These are phyloP conservation scores for Vaccinium vitisidaea DNA, from an alignment of 148 eudicot species.

Conservation along the genomic window DNA sequence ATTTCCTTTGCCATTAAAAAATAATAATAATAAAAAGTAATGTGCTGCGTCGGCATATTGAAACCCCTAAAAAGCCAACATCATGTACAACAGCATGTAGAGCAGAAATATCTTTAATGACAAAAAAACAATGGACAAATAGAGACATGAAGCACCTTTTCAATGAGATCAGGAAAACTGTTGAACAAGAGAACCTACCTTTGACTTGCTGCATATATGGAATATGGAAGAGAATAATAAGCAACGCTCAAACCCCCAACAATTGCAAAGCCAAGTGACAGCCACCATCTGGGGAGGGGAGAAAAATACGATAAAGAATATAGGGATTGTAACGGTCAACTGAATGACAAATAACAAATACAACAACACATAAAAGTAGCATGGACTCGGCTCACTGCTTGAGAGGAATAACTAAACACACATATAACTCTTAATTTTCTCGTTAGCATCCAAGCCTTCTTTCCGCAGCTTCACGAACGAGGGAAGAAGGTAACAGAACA, in stretches of 20 bases:
- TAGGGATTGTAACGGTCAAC: conserved; percentile 12
- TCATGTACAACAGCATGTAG: not conserved
- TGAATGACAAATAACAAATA: conserved; percentile 7
- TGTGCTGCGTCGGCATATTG: not conserved
- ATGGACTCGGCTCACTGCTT: conserved; percentile 45
- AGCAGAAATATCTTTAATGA: not conserved
- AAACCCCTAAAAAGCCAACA: not conserved
- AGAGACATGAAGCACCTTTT: not conserved
- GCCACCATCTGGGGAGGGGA: conserved; percentile 74
- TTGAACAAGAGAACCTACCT: conserved; percentile 39
- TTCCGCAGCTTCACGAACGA: conserved; percentile 93
- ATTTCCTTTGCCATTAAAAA: no score
- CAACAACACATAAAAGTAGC: conserved; percentile 12
- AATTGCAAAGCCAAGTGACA: conserved; percentile 82
- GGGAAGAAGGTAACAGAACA: conserved; percentile 81
- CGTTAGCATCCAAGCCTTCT: conserved; percentile 97
- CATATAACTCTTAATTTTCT: conserved; percentile 98
- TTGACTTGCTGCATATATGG: conserved; percentile 72
- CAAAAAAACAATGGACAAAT: not conserved
- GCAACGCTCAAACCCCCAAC: conserved; percentile 76
- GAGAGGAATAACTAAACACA: conserved; percentile 59
- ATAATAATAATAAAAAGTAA: no score
- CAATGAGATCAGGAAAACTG: not conserved
- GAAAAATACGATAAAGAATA: not conserved
- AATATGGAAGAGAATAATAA: conserved; percentile 86